Conservation (phyloP, 2,329 filamentous ascomycete species). For the Penicillium griseofulvum region DNA sequence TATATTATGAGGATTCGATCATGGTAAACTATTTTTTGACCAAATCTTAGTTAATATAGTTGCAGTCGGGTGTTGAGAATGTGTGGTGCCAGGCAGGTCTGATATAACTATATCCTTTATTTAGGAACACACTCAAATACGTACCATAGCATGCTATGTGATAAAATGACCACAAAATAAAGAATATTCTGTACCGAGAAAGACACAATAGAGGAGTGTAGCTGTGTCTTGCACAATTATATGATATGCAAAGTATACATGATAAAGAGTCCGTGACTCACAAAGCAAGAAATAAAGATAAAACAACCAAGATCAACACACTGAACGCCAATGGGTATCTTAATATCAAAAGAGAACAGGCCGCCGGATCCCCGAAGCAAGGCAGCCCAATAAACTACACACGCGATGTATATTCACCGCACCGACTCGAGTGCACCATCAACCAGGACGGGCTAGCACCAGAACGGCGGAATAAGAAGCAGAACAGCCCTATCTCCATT, state of each 20-base stretch:
- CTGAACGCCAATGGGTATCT: slow-evolving; percentile 32
- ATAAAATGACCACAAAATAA: not conserved
- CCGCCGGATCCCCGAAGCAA: not conserved
- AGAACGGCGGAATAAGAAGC: not conserved
- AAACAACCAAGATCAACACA: slow-evolving; percentile 12
- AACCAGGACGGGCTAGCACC: not conserved
- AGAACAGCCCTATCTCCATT: not conserved
- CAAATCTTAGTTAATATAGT: not conserved
- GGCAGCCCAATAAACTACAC: not conserved
- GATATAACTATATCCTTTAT: not conserved
- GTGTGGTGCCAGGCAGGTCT: not conserved
- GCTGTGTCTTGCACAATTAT: not conserved
- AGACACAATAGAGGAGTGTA: not conserved
- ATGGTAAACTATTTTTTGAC: not conserved
- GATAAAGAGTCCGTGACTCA: not conserved
- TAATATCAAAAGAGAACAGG: slow-evolving; percentile 15
- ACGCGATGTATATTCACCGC: not conserved
- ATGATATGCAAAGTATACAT: slow-evolving; percentile 1
- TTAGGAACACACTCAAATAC: not conserved
- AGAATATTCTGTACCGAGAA: not conserved
- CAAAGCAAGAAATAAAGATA: not conserved
- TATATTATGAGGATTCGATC: not conserved
- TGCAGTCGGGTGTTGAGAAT: not conserved
- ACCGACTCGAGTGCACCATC: not conserved
- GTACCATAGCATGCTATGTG: not conserved